Base-by-base conservation (phyloP, 257 asterid genomes). In the Salvia splendens region DNA sequence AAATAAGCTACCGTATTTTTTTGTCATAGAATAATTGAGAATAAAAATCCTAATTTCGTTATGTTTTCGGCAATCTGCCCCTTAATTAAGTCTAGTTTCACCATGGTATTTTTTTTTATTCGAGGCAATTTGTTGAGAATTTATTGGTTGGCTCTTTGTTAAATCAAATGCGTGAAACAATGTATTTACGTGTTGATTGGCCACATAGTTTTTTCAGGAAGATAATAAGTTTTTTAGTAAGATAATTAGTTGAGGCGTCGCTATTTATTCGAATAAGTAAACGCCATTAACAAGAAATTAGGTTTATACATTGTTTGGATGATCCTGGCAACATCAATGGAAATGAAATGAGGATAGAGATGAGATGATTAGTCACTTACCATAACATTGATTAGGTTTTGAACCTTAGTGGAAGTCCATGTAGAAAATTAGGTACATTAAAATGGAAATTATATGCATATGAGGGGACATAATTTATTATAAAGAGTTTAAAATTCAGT, bases 401-500 rank as follows among this genome's bases (percentile, higher is more conserved):
- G 16, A 28, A 36, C 17, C 51, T 4, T 38, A 47, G 79, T 75
- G 79, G 79, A 69, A 55, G 12, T 69, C 72, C 40, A 38, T 57
- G 11, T 48, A 62, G 12, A 38, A 36, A 55, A 56, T 75, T 75
- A 63, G 75, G 79, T 62, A 56, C 51, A 43, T 28, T 17, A 6
- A 62, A 42, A 62, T 11, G 6, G 17, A 16, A 41, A 20, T 11
- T 12, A 67, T 14, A 14, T 32, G 30, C 30, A 40, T 40, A 1
- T 40, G 0, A 8, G 0, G 45, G 45, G 8, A 5, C 8, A 8
- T 6, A 8, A 40, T 40, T 0, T 7, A 7, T 40, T 40, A 24
- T 24, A 5, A 10, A 40, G 11, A 3, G 11, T 3, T 40, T 7
- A 40, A 7, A 40, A 40, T 40, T 40, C 1, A 7, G 43, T 6